Conservation (phyloP, 2,329 filamentous ascomycete species). For the Colletotrichum caudatum region DNA sequence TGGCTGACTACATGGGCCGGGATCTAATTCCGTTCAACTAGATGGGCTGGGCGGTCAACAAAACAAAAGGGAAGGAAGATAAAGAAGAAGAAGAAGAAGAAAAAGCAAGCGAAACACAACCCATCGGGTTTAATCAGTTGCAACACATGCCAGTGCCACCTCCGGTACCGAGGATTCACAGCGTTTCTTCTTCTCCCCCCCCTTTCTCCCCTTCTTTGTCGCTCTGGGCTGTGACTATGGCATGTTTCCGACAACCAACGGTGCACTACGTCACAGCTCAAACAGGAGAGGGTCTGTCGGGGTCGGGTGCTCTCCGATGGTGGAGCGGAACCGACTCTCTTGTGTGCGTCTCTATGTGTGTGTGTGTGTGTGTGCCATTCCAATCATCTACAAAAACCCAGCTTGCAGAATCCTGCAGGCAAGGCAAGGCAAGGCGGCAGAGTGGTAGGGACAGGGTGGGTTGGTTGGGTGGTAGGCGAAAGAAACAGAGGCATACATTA, state of each 20-base stretch:
- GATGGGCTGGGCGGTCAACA: not conserved
- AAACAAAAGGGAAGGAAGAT: not conserved
- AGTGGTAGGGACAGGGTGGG: not conserved
- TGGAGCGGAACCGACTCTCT: not conserved
- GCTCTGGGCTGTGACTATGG: not conserved
- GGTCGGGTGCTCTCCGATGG: not conserved
- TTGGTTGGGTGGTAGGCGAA: not conserved
- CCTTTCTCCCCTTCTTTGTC: not conserved
- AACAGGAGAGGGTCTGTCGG: not conserved
- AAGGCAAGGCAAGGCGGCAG: too few species aligned
- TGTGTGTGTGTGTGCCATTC: not conserved
- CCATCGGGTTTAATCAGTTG: not conserved
- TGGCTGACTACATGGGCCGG: slow-evolving; percentile 11
- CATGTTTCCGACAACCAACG: too few species aligned
- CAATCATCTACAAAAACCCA: not conserved
- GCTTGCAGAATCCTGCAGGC: not conserved
- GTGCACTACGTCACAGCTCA: not conserved
- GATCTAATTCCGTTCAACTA: slow-evolving; percentile 8
- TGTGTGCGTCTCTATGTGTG: not conserved
- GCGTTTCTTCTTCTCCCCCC: not conserved
- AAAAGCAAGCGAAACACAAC: not conserved
- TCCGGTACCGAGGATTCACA: not conserved
- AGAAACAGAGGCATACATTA: not conserved
- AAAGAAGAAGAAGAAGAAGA: not conserved
- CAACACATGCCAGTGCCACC: not conserved